Evolutionary conservation across 257 asterid genomes (phyloP).

Genomic region (Primulina huaijiensis): DNA sequence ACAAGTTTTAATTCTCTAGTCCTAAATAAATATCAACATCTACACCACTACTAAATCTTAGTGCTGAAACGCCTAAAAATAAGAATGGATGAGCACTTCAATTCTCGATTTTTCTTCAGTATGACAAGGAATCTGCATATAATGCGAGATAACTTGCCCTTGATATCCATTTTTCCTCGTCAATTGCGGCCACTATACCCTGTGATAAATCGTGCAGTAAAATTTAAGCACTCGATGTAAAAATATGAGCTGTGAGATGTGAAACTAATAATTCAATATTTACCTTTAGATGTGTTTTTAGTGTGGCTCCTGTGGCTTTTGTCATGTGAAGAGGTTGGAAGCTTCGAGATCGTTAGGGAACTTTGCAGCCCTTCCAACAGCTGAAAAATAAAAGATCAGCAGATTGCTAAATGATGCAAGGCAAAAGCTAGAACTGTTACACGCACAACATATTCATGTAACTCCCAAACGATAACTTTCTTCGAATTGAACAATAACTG

Average conservation of each 20-base stretch:
- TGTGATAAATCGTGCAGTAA: constrained; percentile 20
- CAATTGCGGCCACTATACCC: constrained; percentile 30
- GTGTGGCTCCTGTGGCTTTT: constrained; percentile 35
- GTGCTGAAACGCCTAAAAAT: constrained; percentile 38
- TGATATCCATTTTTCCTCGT: background rate
- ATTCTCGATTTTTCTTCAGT: constrained; percentile 33
- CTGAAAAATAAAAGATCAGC: constrained; percentile 41
- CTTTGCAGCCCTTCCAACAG: constrained; percentile 93
- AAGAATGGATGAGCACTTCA: constrained; percentile 25
- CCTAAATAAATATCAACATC: constrained; percentile 63
- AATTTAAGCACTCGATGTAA: background rate
- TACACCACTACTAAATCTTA: constrained; percentile 47
- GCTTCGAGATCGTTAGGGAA: constrained; percentile 61
- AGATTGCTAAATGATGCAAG: constrained; percentile 4
- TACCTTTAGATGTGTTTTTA: constrained; percentile 58
- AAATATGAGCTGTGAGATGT: background rate
- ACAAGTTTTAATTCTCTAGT: constrained; percentile 24
- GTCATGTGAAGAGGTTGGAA: constrained; percentile 69
- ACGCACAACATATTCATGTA: background rate
- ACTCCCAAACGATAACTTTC: background rate
- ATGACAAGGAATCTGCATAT: constrained; percentile 39
- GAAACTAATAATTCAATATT: background rate
- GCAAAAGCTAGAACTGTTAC: background rate
- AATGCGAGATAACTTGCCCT: constrained; percentile 26
- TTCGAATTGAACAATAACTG: background rate